Percentiles rank a stretch among this genome's conserved stretches.
These are phyloP conservation scores for Serendipita indica DNA, from an alignment of 768 basidiomycete genomes.

Conservation along the genomic window DNA sequence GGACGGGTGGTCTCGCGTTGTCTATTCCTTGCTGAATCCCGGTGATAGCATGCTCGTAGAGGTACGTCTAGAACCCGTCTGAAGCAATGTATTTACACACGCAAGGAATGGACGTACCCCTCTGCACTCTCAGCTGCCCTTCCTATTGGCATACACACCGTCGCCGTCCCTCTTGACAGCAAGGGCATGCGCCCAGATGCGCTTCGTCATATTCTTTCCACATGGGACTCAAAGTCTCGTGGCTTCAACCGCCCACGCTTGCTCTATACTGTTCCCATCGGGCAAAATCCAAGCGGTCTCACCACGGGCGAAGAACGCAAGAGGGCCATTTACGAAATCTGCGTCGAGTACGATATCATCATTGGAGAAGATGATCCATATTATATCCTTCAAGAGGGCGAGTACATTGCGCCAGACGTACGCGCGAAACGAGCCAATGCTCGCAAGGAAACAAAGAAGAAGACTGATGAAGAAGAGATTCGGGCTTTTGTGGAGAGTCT, in stretches of 20 bases:
- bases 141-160: conserved; percentile 30
- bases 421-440: conserved; percentile 18
- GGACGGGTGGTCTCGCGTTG: conserved; percentile 49
- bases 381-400: conserved; percentile 52
- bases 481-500: conserved; percentile 37
- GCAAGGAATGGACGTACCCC: conserved; percentile 65
- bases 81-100: too few relatives aligned
- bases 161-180: conserved; percentile 52
- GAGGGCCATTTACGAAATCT: conserved; percentile 64
- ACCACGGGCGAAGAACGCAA: conserved; percentile 52
- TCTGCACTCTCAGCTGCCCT: conserved; percentile 29
- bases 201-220: conserved; percentile 41
- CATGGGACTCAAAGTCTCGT: conserved; percentile 47
- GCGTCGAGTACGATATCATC: conserved; percentile 61
- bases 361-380: conserved; percentile 81
- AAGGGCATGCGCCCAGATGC: conserved; percentile 52
- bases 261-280: conserved; percentile 61
- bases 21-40: conserved; percentile 46
- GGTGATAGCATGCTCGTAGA: conserved; percentile 37
- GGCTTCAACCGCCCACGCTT: conserved; percentile 51
- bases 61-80: neutral
- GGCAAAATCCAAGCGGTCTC: conserved; percentile 69
- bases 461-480: conserved; percentile 23
- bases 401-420: conserved; percentile 33
- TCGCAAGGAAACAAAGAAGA: neutral